These are phyloP conservation scores for Aurifilum marmelostoma DNA, from an alignment of 2,329 filamentous ascomycete species.

Conservation along the genomic window DNA sequence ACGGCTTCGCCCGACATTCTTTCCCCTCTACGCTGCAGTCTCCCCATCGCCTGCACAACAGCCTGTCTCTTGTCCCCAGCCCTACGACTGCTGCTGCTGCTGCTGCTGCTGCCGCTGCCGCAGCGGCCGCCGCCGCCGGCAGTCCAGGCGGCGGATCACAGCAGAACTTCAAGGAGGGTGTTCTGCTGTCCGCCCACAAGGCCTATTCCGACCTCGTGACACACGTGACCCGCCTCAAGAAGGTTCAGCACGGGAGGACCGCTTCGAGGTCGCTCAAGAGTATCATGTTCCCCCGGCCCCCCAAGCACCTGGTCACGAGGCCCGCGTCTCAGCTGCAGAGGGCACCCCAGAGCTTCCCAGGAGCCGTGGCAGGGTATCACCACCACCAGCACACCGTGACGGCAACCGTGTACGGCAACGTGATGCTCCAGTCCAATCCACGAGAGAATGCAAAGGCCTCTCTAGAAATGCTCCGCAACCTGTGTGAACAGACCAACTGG, in stretches of 20 bases:
- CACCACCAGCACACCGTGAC: constrained; percentile 28
- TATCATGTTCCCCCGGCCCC: constrained; percentile 59
- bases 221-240: constrained; percentile 64
- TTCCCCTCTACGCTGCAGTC: constrained; percentile 33
- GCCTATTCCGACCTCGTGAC: constrained; percentile 73
- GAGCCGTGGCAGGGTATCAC: constrained; percentile 19
- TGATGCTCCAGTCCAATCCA: constrained; percentile 41
- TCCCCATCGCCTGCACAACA: constrained; percentile 34
- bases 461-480: constrained; percentile 69
- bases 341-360: constrained; percentile 27
- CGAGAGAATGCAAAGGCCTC: constrained; percentile 65
- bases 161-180: constrained; percentile 66
- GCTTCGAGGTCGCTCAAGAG: constrained; percentile 49
- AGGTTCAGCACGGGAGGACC: constrained; percentile 45
- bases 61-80: constrained; percentile 33
- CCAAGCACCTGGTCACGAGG: constrained; percentile 38
- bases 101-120: background rate
- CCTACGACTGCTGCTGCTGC: background rate
- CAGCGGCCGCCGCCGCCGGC: background rate
- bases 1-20: constrained; percentile 35
- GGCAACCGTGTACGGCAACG: constrained; percentile 31
- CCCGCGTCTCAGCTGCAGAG: constrained; percentile 28
- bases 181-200: constrained; percentile 70
- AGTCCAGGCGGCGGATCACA: constrained; percentile 35
- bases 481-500: constrained; percentile 82